Evolutionary conservation across 2,329 filamentous ascomycete genomes (phyloP).

Genomic region (Albifimbria verrucaria): DNA sequence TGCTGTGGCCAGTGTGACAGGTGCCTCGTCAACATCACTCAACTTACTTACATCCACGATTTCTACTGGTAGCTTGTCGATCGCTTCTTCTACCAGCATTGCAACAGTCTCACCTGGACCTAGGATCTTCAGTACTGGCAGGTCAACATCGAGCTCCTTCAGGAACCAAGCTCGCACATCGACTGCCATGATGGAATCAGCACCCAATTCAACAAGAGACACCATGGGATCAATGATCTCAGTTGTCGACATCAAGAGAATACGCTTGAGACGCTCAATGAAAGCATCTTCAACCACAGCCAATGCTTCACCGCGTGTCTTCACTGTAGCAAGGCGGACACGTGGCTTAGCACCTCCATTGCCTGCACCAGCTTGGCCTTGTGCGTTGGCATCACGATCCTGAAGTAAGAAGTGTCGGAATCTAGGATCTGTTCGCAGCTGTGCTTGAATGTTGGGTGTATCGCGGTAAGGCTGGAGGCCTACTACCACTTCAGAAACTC

Average conservation of each 20-base stretch:
- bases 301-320: constrained; percentile 6
- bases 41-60: too few relatives aligned
- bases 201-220: constrained; percentile 16
- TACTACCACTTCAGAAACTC: constrained; percentile 7
- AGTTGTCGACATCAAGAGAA: constrained; percentile 11
- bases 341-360: too few relatives aligned
- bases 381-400: constrained; percentile 2
- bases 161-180: constrained; percentile 45
- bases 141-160: constrained; percentile 38
- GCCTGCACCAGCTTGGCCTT: constrained; percentile 1
- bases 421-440: constrained; percentile 9
- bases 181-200: constrained; percentile 25
- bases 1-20: too few relatives aligned
- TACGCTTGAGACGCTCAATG: constrained; percentile 9
- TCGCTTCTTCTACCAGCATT: constrained; percentile 9
- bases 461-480: constrained; percentile 3
- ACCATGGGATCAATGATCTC: constrained; percentile 8
- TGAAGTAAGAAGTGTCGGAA: constrained; percentile 10
- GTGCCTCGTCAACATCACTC: too few relatives aligned
- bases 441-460: constrained; percentile 6
- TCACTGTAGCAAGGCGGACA: constrained; percentile 8
- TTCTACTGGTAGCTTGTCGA: constrained; percentile 1
- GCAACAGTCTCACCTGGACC: constrained; percentile 24
- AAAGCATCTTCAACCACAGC: constrained; percentile 8
- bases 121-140: constrained; percentile 44